phyloP scores from a whole-genome alignment of 805 yeast genomes.

The Torulaspora quercuum region DNA sequence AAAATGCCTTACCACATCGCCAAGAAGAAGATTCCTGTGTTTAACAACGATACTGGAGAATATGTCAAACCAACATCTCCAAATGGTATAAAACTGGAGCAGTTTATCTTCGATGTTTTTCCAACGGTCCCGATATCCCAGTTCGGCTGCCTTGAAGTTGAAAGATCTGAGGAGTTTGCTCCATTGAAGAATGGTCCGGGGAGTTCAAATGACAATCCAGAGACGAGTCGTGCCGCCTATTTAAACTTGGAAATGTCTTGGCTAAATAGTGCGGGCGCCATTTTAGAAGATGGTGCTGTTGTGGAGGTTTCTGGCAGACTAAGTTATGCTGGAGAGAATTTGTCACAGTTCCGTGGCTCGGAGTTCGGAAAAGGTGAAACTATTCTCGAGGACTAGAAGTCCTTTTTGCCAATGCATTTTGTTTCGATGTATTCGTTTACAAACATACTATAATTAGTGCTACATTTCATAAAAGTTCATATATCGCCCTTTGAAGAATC shows the following conservation, averaged over 20 bases:
- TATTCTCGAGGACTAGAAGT: constrained; percentile 24
- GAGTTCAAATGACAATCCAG: constrained; percentile 79
- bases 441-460: too few species aligned
- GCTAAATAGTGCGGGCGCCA: constrained; percentile 70
- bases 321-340: constrained; percentile 73
- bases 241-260: constrained; percentile 69
- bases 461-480: constrained; percentile 2
- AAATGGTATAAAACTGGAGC: constrained; percentile 93
- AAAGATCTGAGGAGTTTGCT: constrained; percentile 78
- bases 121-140: constrained; percentile 63
- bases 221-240: constrained; percentile 66
- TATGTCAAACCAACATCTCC: constrained; percentile 62
- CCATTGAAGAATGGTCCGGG: constrained; percentile 92
- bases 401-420: too few species aligned
- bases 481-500: too few species aligned
- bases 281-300: constrained; percentile 42
- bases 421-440: too few species aligned
- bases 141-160: constrained; percentile 92
- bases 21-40: constrained; percentile 73
- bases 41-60: constrained; percentile 47
- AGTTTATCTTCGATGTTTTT: constrained; percentile 94
- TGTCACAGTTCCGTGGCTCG: constrained; percentile 53
- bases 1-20: constrained; percentile 93
- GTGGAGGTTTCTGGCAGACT: constrained; percentile 78
- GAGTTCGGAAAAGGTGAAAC: constrained; percentile 30